phyloP scores from a whole-genome alignment of 2,329 filamentous ascomycete genomes.

The Clonostachys sp. region DNA sequence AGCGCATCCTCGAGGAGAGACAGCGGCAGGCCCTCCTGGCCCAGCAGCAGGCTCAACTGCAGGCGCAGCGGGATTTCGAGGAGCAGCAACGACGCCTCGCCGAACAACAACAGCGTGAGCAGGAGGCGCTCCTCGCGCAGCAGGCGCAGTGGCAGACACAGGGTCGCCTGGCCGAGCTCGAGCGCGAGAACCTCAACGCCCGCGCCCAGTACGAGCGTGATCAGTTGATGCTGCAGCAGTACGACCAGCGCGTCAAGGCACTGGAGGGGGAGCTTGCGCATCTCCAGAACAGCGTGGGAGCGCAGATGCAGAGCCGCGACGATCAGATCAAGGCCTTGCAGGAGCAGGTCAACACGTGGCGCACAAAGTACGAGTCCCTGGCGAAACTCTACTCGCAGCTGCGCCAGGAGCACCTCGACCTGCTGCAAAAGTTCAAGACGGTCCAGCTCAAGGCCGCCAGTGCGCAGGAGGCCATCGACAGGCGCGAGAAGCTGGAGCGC shows the following conservation, averaged over 20 bases:
- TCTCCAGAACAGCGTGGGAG: slow-evolving; percentile 75
- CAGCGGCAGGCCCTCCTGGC: slow-evolving; percentile 76
- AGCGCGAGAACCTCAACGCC: slow-evolving; percentile 91
- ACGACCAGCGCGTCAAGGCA: slow-evolving; percentile 90
- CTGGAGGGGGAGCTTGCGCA: slow-evolving; percentile 83
- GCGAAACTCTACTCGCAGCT: slow-evolving; percentile 97
- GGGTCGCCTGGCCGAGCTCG: slow-evolving; percentile 89
- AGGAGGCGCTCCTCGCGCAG: slow-evolving; percentile 83
- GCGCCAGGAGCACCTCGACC: slow-evolving; percentile 88
- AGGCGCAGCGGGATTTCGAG: slow-evolving; percentile 92
- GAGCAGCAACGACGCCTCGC: slow-evolving; percentile 84
- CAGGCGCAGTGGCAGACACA: slow-evolving; percentile 93
- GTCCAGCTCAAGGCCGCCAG: slow-evolving; percentile 96
- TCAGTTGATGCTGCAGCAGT: slow-evolving; percentile 94
- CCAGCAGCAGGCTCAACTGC: slow-evolving; percentile 77
- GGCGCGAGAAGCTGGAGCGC: slow-evolving; percentile 88
- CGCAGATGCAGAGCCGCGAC: slow-evolving; percentile 86
- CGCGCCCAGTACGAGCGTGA: slow-evolving; percentile 95
- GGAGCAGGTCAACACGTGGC: slow-evolving; percentile 97
- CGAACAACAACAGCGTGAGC: slow-evolving; percentile 86
- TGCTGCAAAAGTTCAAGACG: slow-evolving; percentile 92
- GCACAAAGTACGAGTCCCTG: slow-evolving; percentile 92
- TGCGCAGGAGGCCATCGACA: slow-evolving; percentile 93
- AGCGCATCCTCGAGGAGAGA: slow-evolving; percentile 80
- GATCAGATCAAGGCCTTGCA: slow-evolving; percentile 91